These are phyloP conservation scores for Aphanomyces invadans DNA, from an alignment of 352 stramenopile species.

Conservation along the genomic window DNA sequence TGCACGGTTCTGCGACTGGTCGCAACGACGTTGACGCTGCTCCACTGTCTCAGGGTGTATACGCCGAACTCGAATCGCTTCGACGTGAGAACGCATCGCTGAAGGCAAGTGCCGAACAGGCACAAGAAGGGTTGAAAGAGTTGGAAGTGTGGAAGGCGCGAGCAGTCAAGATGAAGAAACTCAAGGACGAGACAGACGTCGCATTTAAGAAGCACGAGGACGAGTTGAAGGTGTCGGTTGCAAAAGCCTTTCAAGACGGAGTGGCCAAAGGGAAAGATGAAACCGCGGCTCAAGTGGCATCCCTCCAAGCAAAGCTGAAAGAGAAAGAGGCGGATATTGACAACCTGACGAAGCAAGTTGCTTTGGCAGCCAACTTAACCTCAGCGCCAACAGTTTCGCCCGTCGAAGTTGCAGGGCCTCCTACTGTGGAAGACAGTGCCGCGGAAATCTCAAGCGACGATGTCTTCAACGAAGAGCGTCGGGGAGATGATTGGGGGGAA, in stretches of 20 bases:
- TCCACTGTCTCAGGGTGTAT: constrained; percentile 13
- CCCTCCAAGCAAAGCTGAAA: background rate
- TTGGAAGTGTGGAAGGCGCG: constrained; percentile 72
- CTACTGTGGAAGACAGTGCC: background rate
- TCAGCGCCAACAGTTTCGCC: background rate
- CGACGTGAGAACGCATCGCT: constrained; percentile 26
- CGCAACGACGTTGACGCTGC: background rate
- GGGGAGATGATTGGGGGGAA: constrained; percentile 20
- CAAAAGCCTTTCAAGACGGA: background rate
- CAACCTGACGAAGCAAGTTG: background rate
- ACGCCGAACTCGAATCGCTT: constrained; percentile 32
- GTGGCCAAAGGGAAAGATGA: constrained; percentile 1
- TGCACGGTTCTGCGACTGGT: background rate
- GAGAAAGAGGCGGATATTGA: background rate
- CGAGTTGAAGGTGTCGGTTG: background rate
- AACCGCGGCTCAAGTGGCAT: background rate
- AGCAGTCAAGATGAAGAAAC: constrained; percentile 79
- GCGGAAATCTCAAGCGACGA: too few relatives aligned
- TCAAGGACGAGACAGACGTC: constrained; percentile 57
- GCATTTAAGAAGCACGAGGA: constrained; percentile 21
- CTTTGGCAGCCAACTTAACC: background rate
- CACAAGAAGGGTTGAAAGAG: constrained; percentile 39
- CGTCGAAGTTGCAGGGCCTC: background rate
- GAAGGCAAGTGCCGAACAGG: constrained; percentile 5
- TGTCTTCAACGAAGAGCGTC: too few relatives aligned